A percentile compares a stretch with the other conserved stretches of the same genome.
Conservation (phyloP, 2,329 filamentous ascomycete species). For the Aspergillus clavatus region DNA sequence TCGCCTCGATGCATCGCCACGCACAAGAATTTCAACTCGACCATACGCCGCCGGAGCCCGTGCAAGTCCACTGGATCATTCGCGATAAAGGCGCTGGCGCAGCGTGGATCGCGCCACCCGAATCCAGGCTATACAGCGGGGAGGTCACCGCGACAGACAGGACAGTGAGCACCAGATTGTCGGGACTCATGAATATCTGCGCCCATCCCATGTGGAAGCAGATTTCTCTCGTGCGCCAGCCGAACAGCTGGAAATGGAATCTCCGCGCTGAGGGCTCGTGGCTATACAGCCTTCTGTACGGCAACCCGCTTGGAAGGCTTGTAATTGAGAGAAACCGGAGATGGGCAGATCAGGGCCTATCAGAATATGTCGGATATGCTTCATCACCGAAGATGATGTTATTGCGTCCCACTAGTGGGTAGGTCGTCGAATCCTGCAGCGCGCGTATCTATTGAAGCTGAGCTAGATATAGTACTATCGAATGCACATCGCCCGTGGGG, state of each 20-base stretch:
- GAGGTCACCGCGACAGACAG: conserved; percentile 20
- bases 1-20: conserved; percentile 20
- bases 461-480: conserved; percentile 13
- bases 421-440: background rate
- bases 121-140: conserved; percentile 14
- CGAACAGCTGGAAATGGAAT: background rate
- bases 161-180: conserved; percentile 18
- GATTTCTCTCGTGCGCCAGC: background rate
- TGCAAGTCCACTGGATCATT: conserved; percentile 24
- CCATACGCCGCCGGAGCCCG: conserved; percentile 2
- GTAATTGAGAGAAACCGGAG: conserved; percentile 17
- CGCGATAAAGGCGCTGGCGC: conserved; percentile 17
- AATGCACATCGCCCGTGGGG: conserved; percentile 17
- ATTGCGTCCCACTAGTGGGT: conserved; percentile 19
- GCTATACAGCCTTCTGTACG: conserved; percentile 17
- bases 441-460: too few species aligned
- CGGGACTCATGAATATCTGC: conserved; percentile 15
- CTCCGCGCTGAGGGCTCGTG: conserved; percentile 19
- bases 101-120: conserved; percentile 22
- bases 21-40: conserved; percentile 9
- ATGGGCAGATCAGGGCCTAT: conserved; percentile 12
- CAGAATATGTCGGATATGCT: conserved; percentile 13
- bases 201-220: conserved; percentile 18
- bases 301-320: conserved; percentile 19
- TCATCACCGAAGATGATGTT: conserved; percentile 16